Percentiles rank a stretch among this genome's conserved stretches.
Conservation (phyloP, 306 rosid genomes). For the Aeschynomene evenia region DNA sequence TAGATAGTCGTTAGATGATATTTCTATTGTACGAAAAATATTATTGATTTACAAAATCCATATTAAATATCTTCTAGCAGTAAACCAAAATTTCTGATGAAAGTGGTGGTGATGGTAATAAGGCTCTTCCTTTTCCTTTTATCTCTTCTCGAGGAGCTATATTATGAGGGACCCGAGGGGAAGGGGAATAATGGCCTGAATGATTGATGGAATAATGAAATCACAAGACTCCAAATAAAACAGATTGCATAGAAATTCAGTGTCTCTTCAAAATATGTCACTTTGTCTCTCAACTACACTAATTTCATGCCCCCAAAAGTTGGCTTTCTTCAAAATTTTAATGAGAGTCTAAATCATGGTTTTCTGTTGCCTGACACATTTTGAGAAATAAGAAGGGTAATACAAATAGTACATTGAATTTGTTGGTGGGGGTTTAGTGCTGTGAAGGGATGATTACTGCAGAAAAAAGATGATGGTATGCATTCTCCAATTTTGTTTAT, state of each 20-base stretch:
- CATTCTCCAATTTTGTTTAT: not conserved
- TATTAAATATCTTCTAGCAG: too few relatives aligned
- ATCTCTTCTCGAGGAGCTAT: slow-evolving; percentile 44
- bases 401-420: not conserved
- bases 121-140: slow-evolving; percentile 27
- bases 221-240: slow-evolving; percentile 39
- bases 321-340: slow-evolving; percentile 38
- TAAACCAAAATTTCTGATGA: too few relatives aligned
- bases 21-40: too few relatives aligned
- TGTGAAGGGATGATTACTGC: not conserved
- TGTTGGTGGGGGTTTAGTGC: not conserved
- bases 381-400: not conserved
- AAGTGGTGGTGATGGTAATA: not conserved
- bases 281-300: slow-evolving; percentile 22
- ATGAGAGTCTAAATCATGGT: slow-evolving; percentile 32
- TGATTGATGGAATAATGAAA: slow-evolving; percentile 51
- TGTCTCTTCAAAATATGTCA: slow-evolving; percentile 4
- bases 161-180: slow-evolving; percentile 1
- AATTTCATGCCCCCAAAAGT: slow-evolving; percentile 33
- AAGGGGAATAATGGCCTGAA: slow-evolving; percentile 46
- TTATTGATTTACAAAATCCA: too few relatives aligned
- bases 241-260: slow-evolving; percentile 40
- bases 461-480: not conserved
- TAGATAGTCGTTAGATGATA: too few relatives aligned
- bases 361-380: slow-evolving; percentile 38